phyloP scores from a whole-genome alignment of 2,329 filamentous ascomycete genomes.

The Diaporthe longicolla region DNA sequence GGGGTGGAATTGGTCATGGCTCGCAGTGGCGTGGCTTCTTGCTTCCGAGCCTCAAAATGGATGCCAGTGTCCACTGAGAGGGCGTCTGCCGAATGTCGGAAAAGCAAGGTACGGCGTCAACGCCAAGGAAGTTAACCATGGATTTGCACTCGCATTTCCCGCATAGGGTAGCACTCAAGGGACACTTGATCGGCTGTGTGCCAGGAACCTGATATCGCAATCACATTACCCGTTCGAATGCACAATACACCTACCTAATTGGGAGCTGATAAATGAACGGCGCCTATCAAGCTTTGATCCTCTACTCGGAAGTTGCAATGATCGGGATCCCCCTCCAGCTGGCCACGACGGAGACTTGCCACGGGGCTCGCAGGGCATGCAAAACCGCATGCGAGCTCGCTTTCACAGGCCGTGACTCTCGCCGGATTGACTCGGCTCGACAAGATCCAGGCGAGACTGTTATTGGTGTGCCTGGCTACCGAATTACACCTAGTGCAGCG shows the following conservation, averaged over 20 bases:
- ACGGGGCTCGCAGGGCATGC: too few relatives aligned
- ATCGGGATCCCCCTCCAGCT: not conserved
- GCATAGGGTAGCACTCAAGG: not conserved
- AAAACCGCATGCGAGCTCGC: too few relatives aligned
- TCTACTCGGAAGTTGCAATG: not conserved
- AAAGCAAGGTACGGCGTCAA: not conserved
- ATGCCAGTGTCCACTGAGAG: not conserved
- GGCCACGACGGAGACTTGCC: too few relatives aligned
- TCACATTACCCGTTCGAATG: not conserved
- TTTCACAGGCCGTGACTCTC: too few relatives aligned
- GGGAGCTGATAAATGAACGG: not conserved
- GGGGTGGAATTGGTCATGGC: not conserved
- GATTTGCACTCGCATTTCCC: not conserved
- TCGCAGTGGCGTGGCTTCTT: too few relatives aligned
- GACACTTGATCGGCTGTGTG: not conserved
- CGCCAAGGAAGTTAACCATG: not conserved
- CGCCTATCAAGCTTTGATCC: not conserved
- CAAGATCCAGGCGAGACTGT: not conserved
- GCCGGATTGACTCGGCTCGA: not conserved
- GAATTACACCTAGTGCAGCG: not conserved
- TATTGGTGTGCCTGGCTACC: too few relatives aligned
- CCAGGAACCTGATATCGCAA: conserved; percentile 7
- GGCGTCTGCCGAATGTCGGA: not conserved
- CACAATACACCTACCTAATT: not conserved
- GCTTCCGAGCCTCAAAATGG: too few relatives aligned